These are phyloP conservation scores for Schizochytrium sp. DNA, from an alignment of 108 stramenopile genomes.

Conservation along the genomic window DNA sequence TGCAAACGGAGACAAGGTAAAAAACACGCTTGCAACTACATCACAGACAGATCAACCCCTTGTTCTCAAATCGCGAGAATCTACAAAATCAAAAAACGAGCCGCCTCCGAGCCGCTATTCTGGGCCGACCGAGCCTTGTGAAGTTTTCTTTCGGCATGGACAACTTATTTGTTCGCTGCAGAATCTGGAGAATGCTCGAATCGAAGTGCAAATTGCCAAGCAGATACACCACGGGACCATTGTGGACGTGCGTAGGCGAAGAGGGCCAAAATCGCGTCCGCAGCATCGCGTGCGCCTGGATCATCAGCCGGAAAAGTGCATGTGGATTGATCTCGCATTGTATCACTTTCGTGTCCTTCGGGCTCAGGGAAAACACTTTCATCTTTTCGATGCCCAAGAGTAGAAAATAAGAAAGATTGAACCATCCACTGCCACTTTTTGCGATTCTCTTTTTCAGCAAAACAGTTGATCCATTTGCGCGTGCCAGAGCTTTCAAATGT, in stretches of 20 bases:
- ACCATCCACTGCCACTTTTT: no score
- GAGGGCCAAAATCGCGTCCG: not conserved
- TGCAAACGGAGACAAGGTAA: no score
- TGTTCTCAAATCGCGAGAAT: no score
- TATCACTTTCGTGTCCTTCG: not conserved
- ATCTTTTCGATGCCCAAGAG: not conserved
- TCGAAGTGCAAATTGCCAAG: not conserved
- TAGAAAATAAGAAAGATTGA: no score
- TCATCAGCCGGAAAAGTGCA: not conserved
- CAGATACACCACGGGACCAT: not conserved
- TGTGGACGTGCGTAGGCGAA: not conserved
- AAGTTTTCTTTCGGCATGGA: not conserved
- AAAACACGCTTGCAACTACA: no score
- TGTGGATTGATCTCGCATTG: not conserved
- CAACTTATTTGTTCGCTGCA: not conserved
- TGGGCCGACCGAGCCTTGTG: not conserved
- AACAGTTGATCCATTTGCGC: no score
- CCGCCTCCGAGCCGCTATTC: no score
- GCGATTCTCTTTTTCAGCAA: no score
- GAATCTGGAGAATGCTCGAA: not conserved
- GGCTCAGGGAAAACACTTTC: not conserved
- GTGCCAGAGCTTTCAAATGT: no score
- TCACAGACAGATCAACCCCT: no score
- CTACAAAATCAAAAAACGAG: no score
- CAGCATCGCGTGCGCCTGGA: not conserved